Base-by-base conservation (phyloP, 2,329 filamentous ascomycete species). In the Geosmithia flava region DNA sequence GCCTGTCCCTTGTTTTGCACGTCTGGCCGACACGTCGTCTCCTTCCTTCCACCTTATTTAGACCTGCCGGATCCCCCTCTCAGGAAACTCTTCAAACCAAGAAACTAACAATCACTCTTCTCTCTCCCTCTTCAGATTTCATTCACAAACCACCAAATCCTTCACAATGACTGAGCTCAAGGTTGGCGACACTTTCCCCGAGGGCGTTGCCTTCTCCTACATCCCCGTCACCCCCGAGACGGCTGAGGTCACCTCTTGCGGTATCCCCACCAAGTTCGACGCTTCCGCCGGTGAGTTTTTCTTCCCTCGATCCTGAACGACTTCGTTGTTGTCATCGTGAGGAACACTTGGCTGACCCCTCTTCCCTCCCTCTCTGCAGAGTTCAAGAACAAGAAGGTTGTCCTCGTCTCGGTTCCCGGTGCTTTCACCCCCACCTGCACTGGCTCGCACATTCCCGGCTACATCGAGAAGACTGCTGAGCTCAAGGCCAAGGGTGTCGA, bases 371-470 rank as follows among this genome's bases (percentile, higher is more conserved):
- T 17, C 16, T 20, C 20, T 4, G 23, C 58, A 76, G 75, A 77
- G 52, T 73, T 75, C 68, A 67, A 71, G 61, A 62, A 68, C 61
- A 77, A 78, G 61, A 79, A 78, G 62, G 66, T 74, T 48, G 68
- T 78, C 56, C 59, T 79, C 53, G 71, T 79, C 57, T 68, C 75
- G 52, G 72, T 79, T 47, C 74, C 70, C 67, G 82, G 83, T 55
- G 87, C 87, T 57, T 94, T 94, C 76, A 94, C 87, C 42, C 87
- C 88, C 27, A 85, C 85, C 58, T 95, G 89, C 79, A 84, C 86
- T 57, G 83, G 80, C 60, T 75, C 76, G 64, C 88, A 95, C 71
- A 72, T 95, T 52, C 85, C 87, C 52, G 83, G 84, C 52, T 95
- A 88, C 76, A 78, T 91, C 58, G 68, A 78, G 65, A 83, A 87